Evolutionary conservation across 345 rosid genomes (phyloP), one percentile per base, ranked within the genome.

Genomic region (Citrus maxima): DNA sequence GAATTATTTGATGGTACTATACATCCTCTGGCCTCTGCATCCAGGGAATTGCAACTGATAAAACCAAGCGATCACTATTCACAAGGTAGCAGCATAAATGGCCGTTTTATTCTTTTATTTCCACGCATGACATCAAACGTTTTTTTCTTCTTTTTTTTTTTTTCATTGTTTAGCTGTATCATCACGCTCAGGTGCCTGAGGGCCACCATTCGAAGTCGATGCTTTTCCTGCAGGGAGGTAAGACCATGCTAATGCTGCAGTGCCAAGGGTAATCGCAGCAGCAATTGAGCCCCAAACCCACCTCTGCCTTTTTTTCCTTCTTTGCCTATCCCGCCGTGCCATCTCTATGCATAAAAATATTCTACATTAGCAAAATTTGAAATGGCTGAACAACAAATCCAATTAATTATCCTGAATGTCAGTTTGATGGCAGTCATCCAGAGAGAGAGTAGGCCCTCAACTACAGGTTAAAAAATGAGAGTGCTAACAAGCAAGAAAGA

Each of bases 241-340:
- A 6, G 95, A 85, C 93, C 98, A 92, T 70, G 90, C 93, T 81
- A 94, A 85, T 51, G 92, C 92, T 69, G 91, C 91, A 67, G 88
- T 82, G 62, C 99, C 97, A 6, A 95, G 74, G 14, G 94, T 83
- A 32, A 94, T 79, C 35, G 84, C 88, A 42, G 85, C 86, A 70
- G 91, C 93, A 78, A 92, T 85, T 21, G 97, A 90, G 55, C 91
- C 92, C 97, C 97, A 93, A 40, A 92, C 77, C 97, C 96, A 93
- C 61, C 84, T 81, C 74, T 82, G 93, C 80, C 84, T 88, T 79
- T 89, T 82, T 82, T 89, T 91, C 85, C 89, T 89, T 59, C 46
- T 80, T 70, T 87, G 87, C 81, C 90, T 81, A 12, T 87, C 87
- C 9, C 84, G 87, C 59, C 97, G 82, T 19, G 84, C 90, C 74